phyloP scores from a whole-genome alignment of 75 land plant species.

The Gnetum montanum region DNA sequence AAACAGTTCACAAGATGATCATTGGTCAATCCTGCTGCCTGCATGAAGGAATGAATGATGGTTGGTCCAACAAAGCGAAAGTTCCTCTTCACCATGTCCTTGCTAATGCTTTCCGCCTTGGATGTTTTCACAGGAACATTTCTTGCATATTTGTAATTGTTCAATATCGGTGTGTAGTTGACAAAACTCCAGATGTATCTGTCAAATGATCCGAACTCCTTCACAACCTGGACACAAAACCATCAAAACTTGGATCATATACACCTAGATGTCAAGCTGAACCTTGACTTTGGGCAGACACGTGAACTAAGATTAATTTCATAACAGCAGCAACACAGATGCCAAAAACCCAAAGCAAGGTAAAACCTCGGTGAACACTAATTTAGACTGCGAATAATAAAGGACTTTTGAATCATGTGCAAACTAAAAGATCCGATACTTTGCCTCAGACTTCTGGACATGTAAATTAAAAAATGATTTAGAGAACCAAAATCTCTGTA shows the following conservation, averaged over 20 bases:
- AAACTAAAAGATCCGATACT: neutral
- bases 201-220: conserved; percentile 78
- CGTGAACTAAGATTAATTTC: neutral
- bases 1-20: conserved; percentile 86
- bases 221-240: conserved; percentile 39
- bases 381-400: too few species aligned
- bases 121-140: conserved; percentile 76
- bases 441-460: neutral
- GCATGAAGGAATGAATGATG: conserved; percentile 92
- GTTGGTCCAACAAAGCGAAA: conserved; percentile 88
- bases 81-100: conserved; percentile 69
- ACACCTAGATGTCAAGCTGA: neutral
- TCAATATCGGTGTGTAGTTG: conserved; percentile 63
- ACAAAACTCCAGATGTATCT: conserved; percentile 73
- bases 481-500: too few species aligned
- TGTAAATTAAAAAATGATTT: neutral
- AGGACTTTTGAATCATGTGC: too few species aligned
- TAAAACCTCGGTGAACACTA: too few species aligned
- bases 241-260: neutral
- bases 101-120: conserved; percentile 83
- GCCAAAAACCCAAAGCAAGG: neutral
- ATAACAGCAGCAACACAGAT: neutral
- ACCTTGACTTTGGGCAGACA: neutral
- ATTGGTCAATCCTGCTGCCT: conserved; percentile 82
- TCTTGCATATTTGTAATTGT: conserved; percentile 46